Conservation (phyloP, 371 early-diverging fungal genomes). For the Funneliformis caledonium region DNA sequence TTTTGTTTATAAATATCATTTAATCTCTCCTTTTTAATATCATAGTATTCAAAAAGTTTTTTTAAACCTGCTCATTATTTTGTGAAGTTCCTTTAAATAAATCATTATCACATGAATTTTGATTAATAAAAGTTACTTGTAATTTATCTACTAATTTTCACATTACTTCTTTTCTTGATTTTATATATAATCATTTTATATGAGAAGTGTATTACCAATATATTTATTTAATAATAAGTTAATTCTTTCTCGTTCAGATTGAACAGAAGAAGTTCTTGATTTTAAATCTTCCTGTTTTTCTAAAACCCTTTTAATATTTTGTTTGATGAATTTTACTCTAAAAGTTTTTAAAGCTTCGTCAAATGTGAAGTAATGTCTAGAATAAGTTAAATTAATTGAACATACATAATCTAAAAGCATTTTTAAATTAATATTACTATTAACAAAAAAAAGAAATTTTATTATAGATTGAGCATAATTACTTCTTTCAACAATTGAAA, state of each 20-base stretch:
- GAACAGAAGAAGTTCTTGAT: not conserved
- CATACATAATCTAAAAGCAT: not conserved
- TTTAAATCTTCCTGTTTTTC: not conserved
- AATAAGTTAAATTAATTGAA: slow-evolving; percentile 8
- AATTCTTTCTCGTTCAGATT: slow-evolving; percentile 3
- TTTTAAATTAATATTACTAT: not conserved
- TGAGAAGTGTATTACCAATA: not conserved
- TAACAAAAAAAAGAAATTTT: not conserved
- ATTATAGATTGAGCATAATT: slow-evolving; percentile 19
- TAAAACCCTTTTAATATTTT: slow-evolving; percentile 18
- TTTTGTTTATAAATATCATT: too few relatives aligned
- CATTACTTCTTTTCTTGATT: too few relatives aligned
- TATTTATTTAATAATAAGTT: not conserved
- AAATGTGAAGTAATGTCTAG: not conserved
- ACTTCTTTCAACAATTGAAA: not conserved
- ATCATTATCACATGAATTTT: too few relatives aligned
- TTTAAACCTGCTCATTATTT: too few relatives aligned
- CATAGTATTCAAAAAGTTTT: too few relatives aligned
- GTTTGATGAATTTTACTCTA: not conserved
- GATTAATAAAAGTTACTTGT: too few relatives aligned
- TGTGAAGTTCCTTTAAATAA: too few relatives aligned
- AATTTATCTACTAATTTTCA: too few relatives aligned
- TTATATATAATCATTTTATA: not conserved
- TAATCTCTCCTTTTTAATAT: too few relatives aligned
- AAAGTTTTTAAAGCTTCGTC: slow-evolving; percentile 1